Evolutionary conservation across 495 filamentous ascomycete species (phyloP).

Genomic region (Acidiella bohemica): DNA sequence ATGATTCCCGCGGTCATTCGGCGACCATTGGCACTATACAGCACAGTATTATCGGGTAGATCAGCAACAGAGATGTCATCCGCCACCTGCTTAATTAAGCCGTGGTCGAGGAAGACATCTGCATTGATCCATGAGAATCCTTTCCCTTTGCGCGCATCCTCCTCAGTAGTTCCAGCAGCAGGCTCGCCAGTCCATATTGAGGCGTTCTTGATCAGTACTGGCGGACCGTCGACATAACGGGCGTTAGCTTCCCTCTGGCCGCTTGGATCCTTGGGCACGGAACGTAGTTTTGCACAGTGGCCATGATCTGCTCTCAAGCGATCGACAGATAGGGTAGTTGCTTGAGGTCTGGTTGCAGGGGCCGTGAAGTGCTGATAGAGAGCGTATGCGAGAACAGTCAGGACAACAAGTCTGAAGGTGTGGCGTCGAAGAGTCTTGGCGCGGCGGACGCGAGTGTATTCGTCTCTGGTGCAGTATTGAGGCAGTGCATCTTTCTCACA

Average conservation of each 20-base stretch:
- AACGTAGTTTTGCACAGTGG: constrained; percentile 14
- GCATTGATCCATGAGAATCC: constrained; percentile 20
- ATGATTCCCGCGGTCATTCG: constrained; percentile 50
- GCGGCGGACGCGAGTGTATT: too few relatives aligned
- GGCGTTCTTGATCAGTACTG: constrained; percentile 21
- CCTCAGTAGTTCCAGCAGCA: constrained; percentile 5
- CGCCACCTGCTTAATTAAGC: constrained; percentile 18
- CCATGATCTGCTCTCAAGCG: constrained; percentile 15
- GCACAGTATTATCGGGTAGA: constrained; percentile 11
- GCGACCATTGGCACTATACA: constrained; percentile 43
- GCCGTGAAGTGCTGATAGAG: neutral
- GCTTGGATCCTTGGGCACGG: constrained; percentile 7
- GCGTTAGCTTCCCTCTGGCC: constrained; percentile 17
- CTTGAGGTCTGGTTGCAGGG: neutral
- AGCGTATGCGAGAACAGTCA: neutral
- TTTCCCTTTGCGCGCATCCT: constrained; percentile 17
- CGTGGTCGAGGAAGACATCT: constrained; percentile 22
- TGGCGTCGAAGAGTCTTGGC: too few relatives aligned
- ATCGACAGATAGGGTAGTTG: constrained; percentile 10
- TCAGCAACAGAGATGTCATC: constrained; percentile 3
- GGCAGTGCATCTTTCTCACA: too few relatives aligned
- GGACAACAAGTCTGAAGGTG: too few relatives aligned
- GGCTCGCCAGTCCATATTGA: constrained; percentile 24
- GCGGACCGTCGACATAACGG: constrained; percentile 17
- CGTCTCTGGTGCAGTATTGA: too few relatives aligned